Evolutionary conservation across 208 protist genomes (phyloP).

Genomic region (Trypanosoma melophagium): DNA sequence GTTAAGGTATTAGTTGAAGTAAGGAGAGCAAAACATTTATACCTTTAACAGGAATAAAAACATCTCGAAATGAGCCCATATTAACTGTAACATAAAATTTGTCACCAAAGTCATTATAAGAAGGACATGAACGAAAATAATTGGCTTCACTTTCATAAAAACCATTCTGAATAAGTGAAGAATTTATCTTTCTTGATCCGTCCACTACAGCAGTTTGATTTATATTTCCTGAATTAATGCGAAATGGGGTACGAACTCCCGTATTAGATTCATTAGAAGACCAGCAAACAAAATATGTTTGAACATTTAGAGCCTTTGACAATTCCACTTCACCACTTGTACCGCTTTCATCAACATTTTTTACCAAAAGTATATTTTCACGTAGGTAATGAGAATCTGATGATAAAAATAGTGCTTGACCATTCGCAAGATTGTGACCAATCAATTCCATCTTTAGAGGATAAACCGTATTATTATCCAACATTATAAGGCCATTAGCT

Average conservation of each 20-base stretch:
- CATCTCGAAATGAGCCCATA: conserved; percentile 24
- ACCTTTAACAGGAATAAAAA: conserved; percentile 17
- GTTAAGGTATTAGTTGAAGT: not conserved
- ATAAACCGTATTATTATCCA: conserved; percentile 2
- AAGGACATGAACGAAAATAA: conserved; percentile 13
- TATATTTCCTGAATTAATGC: not conserved
- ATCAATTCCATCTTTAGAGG: conserved; percentile 10
- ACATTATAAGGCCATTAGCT: not conserved
- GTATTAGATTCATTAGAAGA: too few relatives aligned
- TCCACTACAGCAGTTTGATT: not conserved
- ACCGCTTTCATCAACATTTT: not conserved
- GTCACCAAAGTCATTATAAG: conserved; percentile 13
- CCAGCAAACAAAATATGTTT: conserved; percentile 5
- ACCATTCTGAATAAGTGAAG: conserved; percentile 9
- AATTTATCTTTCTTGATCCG: conserved; percentile 2
- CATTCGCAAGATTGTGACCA: conserved; percentile 10
- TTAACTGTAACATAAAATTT: conserved; percentile 14
- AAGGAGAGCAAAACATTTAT: conserved; percentile 18
- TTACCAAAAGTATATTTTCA: not conserved
- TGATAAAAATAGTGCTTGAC: not conserved
- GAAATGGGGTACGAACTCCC: not conserved
- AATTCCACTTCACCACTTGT: conserved; percentile 2
- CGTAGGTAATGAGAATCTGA: not conserved
- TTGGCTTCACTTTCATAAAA: conserved; percentile 8
- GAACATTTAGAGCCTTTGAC: not conserved